These are phyloP conservation scores for Tuber borchii DNA, from an alignment of 495 filamentous ascomycete genomes.

Conservation along the genomic window DNA sequence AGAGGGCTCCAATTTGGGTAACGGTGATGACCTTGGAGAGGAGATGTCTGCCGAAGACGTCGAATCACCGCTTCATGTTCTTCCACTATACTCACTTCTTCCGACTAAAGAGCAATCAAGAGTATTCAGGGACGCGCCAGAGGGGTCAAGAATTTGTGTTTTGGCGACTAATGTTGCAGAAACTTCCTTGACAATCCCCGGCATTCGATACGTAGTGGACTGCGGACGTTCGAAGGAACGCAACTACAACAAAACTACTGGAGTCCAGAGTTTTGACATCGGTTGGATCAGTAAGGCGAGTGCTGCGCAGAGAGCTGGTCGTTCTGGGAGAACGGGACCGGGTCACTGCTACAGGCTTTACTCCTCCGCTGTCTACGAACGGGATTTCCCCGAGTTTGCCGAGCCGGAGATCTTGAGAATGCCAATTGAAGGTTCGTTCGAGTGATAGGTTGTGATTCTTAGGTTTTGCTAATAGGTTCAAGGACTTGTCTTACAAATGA, in stretches of 20 bases:
- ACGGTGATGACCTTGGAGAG: constrained; percentile 46
- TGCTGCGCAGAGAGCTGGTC: constrained; percentile 84
- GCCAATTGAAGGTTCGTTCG: constrained; percentile 64
- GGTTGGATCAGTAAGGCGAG: constrained; percentile 97
- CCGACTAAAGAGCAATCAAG: constrained; percentile 85
- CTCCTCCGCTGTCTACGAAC: constrained; percentile 88
- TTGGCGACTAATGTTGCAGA: constrained; percentile 96
- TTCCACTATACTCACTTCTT: constrained; percentile 91
- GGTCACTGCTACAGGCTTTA: constrained; percentile 94
- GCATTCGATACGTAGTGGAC: constrained; percentile 94
- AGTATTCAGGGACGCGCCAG: constrained; percentile 85
- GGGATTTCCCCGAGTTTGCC: constrained; percentile 77
- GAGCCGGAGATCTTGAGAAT: constrained; percentile 85
- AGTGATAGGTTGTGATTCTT: constrained; percentile 17
- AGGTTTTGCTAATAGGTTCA: constrained; percentile 4
- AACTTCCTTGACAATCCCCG: constrained; percentile 92
- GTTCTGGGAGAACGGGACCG: constrained; percentile 90
- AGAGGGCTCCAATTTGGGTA: constrained; percentile 50
- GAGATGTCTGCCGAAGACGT: constrained; percentile 51
- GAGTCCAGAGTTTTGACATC: constrained; percentile 91
- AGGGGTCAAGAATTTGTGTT: constrained; percentile 78
- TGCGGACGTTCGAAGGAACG: constrained; percentile 87
- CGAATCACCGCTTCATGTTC: constrained; percentile 53
- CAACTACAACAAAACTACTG: constrained; percentile 71
- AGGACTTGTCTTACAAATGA: constrained; percentile 84